Evolutionary conservation across 1,139 yeast genomes (phyloP).

Genomic region (Kazachstania sp.): DNA sequence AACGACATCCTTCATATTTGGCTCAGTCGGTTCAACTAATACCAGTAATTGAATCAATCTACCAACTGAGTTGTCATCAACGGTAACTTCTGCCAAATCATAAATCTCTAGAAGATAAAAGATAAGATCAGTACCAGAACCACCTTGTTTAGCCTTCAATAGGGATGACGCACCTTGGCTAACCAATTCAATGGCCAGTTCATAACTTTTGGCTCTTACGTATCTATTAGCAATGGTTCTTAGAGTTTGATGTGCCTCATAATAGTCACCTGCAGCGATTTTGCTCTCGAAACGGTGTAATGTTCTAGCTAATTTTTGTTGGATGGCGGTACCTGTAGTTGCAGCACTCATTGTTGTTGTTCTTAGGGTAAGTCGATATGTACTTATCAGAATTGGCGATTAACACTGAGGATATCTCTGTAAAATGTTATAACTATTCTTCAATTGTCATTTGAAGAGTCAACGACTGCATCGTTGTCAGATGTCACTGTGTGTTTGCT

Average conservation of each 20-base stretch:
- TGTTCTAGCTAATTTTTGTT: constrained; percentile 47
- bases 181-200: constrained; percentile 64
- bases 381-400: no score
- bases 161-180: constrained; percentile 63
- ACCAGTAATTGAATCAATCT: constrained; percentile 30
- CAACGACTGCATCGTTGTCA: no score
- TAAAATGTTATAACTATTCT: no score
- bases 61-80: constrained; percentile 38
- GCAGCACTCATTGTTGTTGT: not conserved
- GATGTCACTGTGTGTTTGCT: no score
- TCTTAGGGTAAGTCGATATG: not conserved
- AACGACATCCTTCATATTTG: constrained; percentile 57
- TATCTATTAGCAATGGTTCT: constrained; percentile 82
- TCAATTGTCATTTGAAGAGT: no score
- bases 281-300: constrained; percentile 58
- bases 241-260: constrained; percentile 92
- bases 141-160: constrained; percentile 60
- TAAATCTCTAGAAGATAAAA: constrained; percentile 64
- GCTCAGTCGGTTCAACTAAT: constrained; percentile 42
- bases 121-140: constrained; percentile 75
- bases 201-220: constrained; percentile 56
- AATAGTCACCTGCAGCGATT: constrained; percentile 66
- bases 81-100: constrained; percentile 40
- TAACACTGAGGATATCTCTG: no score
- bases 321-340: constrained; percentile 3